phyloP scores from a whole-genome alignment of 805 yeast genomes.

The Zygoascus ofunaensis region DNA sequence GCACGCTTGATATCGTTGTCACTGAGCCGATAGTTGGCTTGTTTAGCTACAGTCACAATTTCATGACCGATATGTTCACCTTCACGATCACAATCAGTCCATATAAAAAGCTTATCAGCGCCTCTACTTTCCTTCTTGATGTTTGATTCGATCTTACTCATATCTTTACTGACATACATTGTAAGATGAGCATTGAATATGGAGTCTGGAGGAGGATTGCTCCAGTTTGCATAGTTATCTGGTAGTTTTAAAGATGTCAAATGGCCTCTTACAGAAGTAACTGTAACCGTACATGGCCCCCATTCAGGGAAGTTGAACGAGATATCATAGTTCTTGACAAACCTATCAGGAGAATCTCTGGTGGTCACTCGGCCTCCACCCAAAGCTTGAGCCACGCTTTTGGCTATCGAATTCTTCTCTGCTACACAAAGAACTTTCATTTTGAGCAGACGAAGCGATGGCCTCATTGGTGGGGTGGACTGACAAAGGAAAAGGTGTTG shows the following conservation, averaged over 20 bases:
- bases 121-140: conserved; percentile 54
- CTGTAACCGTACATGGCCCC: conserved; percentile 70
- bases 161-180: conserved; percentile 33
- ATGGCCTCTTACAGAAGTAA: conserved; percentile 93
- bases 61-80: conserved; percentile 92
- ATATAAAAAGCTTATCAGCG: conserved; percentile 66
- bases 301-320: conserved; percentile 50
- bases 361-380: conserved; percentile 57
- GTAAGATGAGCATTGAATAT: conserved; percentile 65
- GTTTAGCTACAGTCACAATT: conserved; percentile 58
- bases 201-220: conserved; percentile 50
- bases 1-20: conserved; percentile 58
- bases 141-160: conserved; percentile 48
- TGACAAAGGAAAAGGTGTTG: not conserved
- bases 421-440: conserved; percentile 79
- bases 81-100: conserved; percentile 98
- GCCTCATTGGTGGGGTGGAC: not conserved
- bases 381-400: conserved; percentile 63
- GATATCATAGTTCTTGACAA: conserved; percentile 73
- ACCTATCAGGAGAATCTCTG: conserved; percentile 35
- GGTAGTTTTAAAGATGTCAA: conserved; percentile 58
- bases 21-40: conserved; percentile 39
- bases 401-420: conserved; percentile 92
- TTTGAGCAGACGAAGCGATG: too few species aligned
- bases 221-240: conserved; percentile 45